Base-by-base conservation (phyloP, 2,329 filamentous ascomycete species). In the Didymella arachidicola region DNA sequence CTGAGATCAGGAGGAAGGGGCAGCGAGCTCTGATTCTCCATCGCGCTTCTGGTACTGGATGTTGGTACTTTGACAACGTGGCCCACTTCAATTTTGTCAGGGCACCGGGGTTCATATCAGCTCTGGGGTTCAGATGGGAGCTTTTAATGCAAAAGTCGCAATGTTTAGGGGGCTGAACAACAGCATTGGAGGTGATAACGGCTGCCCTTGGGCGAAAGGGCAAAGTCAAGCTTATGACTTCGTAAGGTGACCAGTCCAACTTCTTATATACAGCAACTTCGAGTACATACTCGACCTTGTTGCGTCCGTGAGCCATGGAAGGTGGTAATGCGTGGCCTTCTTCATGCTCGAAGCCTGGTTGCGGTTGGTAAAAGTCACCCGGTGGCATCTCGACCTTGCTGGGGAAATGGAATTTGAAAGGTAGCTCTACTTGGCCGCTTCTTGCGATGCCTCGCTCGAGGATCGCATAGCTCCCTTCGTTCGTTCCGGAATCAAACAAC, bases 321-420 rank as follows among this genome's bases (percentile, higher is more conserved):
- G 41, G 18, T n/a, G 53, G 47, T 26, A 51, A 27, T 8, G 46
- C 18, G 22, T 57, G 41, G 6, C 41, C 41, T 32, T 34, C n/a
- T n/a, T 45, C 11, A 32, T 57, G 32, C 34, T 57, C 53, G 42
- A 46, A 57, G 7, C 41, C 46, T 8, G 32, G 18, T 14, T 39
- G 50, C 30, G 25, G 22, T 34, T 27, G 36, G 18, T 51, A 57
- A 7, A 22, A 7, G 3, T 22, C 16, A 6, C 16, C 14, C 4
- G 53, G 53, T 7, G 39, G 4, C n/a, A 25, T 51, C 4, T 18
- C 12, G 11, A 57, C 53, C 16, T 36, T 14, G 25, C 18, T 7
- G 6, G 46, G 47, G 12, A 57, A 51, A 2, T 7, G 29, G 3
- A 51, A 41, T 16, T 45, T 32, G 16, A 57, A 51, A n/a, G 32